phyloP scores from a whole-genome alignment of 164 flowering plant genomes.

The Aristolochia fimbriata region DNA sequence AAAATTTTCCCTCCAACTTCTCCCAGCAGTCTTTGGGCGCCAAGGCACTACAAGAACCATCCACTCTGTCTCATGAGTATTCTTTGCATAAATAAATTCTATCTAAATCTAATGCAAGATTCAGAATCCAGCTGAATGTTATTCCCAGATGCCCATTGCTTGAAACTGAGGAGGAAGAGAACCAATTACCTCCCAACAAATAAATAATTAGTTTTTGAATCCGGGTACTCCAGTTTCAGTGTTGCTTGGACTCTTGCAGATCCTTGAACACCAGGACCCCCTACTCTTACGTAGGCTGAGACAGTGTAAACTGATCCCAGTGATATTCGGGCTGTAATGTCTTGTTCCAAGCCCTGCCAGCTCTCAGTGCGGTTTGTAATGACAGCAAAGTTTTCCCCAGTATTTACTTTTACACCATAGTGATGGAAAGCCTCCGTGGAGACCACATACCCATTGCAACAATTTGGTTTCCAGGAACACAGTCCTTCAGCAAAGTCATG shows the following conservation, averaged over 20 bases:
- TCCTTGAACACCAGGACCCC: slow-evolving; percentile 39
- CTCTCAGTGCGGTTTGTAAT: slow-evolving; percentile 50
- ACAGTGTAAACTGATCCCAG: slow-evolving; percentile 43
- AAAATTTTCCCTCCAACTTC: slow-evolving; percentile 62
- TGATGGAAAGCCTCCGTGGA: slow-evolving; percentile 24
- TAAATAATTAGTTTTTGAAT: slow-evolving; percentile 33
- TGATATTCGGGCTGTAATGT: slow-evolving; percentile 54
- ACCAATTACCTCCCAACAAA: slow-evolving; percentile 49
- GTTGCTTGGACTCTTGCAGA: slow-evolving; percentile 58
- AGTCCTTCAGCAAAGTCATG: slow-evolving; percentile 73
- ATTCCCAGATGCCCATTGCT: too few relatives aligned
- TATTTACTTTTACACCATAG: slow-evolving; percentile 22
- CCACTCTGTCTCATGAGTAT: slow-evolving; percentile 1
- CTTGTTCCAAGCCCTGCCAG: slow-evolving; percentile 95
- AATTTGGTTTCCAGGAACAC: slow-evolving; percentile 61
- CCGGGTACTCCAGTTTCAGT: slow-evolving; percentile 43
- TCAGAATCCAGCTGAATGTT: too few relatives aligned
- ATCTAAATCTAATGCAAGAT: too few relatives aligned
- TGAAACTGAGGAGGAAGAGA: neutral
- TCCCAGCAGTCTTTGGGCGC: slow-evolving; percentile 53
- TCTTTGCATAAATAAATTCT: too few relatives aligned
- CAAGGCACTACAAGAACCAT: slow-evolving; percentile 28
- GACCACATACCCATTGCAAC: slow-evolving; percentile 55
- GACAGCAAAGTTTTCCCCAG: slow-evolving; percentile 46
- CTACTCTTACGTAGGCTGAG: slow-evolving; percentile 60